Evolutionary conservation across 805 yeast species (phyloP).

Genomic region (Torulaspora maleeae): DNA sequence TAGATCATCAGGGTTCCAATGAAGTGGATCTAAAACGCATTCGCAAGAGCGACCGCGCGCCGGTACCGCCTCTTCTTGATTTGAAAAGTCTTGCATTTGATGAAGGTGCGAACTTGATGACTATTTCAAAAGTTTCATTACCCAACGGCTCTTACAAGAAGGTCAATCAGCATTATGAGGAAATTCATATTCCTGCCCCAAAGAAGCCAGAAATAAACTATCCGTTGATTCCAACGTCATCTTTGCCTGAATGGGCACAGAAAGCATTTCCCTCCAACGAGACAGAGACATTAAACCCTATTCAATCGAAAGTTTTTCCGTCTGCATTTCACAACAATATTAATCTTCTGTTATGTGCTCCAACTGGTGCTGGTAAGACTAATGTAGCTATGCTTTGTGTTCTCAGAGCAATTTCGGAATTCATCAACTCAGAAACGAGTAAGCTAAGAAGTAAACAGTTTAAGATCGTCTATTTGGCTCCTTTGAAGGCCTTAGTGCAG

Average conservation of each 20-base stretch:
- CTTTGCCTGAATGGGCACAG: conserved; percentile 79
- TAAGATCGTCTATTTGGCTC: conserved; percentile 86
- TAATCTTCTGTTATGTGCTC: conserved; percentile 86
- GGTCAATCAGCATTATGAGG: conserved; percentile 71
- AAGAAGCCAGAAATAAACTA: conserved; percentile 40
- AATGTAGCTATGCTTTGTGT: conserved; percentile 89
- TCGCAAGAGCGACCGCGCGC: conserved; percentile 23
- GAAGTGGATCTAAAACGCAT: conserved; percentile 24
- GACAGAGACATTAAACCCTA: conserved; percentile 63
- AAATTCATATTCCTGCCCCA: conserved; percentile 90
- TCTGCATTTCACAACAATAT: conserved; percentile 66
- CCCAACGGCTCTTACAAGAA: conserved; percentile 84
- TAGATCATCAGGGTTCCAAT: conserved; percentile 9
- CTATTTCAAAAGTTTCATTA: conserved; percentile 60
- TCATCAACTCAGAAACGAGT: conserved; percentile 44
- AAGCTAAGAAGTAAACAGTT: conserved; percentile 51
- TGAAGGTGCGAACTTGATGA: conserved; percentile 66
- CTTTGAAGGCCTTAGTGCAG: conserved; percentile 89
- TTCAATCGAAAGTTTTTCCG: conserved; percentile 81
- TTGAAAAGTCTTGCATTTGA: conserved; percentile 60
- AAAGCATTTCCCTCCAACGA: conserved; percentile 66
- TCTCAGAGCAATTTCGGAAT: conserved; percentile 55
- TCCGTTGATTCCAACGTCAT: conserved; percentile 50
- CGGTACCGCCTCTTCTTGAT: conserved; percentile 44
- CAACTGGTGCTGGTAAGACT: conserved; percentile 98